Percentiles rank a stretch among this genome's conserved stretches.
Evolutionary conservation across 805 yeast genomes (phyloP).

Genomic region (Yarrowia porcina): DNA sequence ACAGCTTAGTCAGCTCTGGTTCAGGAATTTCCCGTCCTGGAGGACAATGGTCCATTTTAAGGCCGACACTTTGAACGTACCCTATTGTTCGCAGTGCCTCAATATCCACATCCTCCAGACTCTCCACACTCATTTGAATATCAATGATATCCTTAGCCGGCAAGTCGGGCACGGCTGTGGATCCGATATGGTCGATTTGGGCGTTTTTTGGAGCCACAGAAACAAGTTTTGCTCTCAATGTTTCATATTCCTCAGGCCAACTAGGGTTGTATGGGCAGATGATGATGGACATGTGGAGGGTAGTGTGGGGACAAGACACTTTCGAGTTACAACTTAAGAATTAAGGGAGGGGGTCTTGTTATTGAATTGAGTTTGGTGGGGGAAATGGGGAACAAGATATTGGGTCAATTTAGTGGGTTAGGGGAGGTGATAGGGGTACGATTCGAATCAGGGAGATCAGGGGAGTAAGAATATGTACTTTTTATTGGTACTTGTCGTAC

Average conservation of each 20-base stretch:
- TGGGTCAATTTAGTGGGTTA: too few relatives aligned
- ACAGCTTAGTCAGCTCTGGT: background rate
- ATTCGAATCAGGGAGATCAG: too few relatives aligned
- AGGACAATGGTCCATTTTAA: slow-evolving; percentile 12
- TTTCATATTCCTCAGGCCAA: background rate
- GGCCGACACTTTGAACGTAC: background rate
- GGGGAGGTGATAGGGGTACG: too few relatives aligned
- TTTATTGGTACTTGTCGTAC: too few relatives aligned
- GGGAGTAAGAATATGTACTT: too few relatives aligned
- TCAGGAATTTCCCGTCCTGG: background rate
- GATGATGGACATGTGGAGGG: background rate
- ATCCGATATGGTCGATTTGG: slow-evolving; percentile 7
- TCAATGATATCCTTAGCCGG: slow-evolving; percentile 5
- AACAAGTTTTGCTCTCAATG: background rate
- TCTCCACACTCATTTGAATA: background rate
- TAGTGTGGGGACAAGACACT: too few relatives aligned
- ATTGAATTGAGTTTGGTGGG: too few relatives aligned
- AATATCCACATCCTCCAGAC: background rate
- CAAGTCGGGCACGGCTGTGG: background rate
- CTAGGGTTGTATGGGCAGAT: background rate
- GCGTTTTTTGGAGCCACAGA: background rate
- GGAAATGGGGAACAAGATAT: too few relatives aligned
- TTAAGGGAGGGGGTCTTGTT: too few relatives aligned
- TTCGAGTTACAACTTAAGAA: too few relatives aligned
- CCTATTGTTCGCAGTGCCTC: background rate